These are phyloP conservation scores for Penicillium paradoxum DNA, from an alignment of 495 filamentous ascomycete genomes.

Conservation along the genomic window DNA sequence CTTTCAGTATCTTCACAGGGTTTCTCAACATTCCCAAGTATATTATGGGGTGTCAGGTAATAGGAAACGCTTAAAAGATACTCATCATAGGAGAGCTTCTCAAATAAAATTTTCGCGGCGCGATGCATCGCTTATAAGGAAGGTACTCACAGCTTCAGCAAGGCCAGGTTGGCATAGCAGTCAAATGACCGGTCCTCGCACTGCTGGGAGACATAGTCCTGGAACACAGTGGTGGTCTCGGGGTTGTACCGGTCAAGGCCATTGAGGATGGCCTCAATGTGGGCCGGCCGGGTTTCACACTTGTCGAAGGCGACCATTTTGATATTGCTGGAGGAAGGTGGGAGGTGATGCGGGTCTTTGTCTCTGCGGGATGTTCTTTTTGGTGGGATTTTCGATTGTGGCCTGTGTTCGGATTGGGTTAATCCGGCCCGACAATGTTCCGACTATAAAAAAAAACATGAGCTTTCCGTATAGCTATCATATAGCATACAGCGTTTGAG, in stretches of 20 bases:
- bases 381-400: conserved; percentile 43
- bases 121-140: conserved; percentile 1
- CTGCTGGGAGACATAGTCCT: conserved; percentile 91
- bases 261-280: conserved; percentile 85
- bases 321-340: conserved; percentile 17
- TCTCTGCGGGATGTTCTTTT: conserved; percentile 27
- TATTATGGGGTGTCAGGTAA: conserved; percentile 67
- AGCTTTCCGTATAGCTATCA: too few species aligned
- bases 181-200: conserved; percentile 93
- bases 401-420: conserved; percentile 19
- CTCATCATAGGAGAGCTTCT: neutral
- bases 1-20: conserved; percentile 29
- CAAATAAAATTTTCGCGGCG: neutral
- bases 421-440: conserved; percentile 17
- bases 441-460: conserved; percentile 18
- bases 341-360: conserved; percentile 27
- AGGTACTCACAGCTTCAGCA: conserved; percentile 90
- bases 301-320: conserved; percentile 53
- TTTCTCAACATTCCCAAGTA: conserved; percentile 33
- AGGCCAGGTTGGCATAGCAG: conserved; percentile 89
- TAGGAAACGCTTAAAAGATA: conserved; percentile 78
- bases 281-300: conserved; percentile 67
- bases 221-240: conserved; percentile 88
- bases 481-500: too few species aligned
- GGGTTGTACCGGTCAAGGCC: conserved; percentile 98